Conservation (phyloP, 306 rosid genomes). For the Argentina anserina region DNA sequence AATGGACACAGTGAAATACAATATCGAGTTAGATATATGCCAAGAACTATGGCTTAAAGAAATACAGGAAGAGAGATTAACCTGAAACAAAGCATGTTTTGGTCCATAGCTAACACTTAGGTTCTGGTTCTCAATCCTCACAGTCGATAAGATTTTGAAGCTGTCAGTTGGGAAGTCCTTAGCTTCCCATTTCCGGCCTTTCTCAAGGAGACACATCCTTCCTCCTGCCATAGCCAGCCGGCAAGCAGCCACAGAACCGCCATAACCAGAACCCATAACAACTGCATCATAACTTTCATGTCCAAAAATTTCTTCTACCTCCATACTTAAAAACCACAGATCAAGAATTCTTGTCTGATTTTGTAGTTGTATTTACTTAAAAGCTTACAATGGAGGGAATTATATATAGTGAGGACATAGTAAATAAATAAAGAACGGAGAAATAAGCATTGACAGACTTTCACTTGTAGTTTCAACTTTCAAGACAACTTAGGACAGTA, state of each 20-base stretch:
- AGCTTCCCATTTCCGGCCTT: constrained; percentile 35
- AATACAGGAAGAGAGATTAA: constrained; percentile 11
- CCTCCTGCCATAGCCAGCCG: constrained; percentile 32
- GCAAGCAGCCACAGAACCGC: constrained; percentile 38
- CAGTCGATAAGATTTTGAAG: constrained; percentile 22
- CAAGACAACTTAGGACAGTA: background rate
- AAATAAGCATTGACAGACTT: background rate
- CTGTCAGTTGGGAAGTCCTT: constrained; percentile 33
- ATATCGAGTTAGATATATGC: background rate
- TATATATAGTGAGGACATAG: background rate
- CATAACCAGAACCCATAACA: constrained; percentile 39
- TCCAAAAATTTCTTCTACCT: background rate
- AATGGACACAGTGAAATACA: background rate
- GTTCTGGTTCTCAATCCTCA: constrained; percentile 27
- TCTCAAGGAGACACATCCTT: constrained; percentile 28
- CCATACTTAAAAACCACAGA: constrained; percentile 2
- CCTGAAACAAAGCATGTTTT: constrained; percentile 38
- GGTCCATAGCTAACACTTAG: constrained; percentile 36
- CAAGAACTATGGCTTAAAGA: background rate
- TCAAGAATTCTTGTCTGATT: background rate
- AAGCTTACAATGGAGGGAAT: background rate
- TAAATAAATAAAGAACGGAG: background rate
- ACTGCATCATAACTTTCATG: constrained; percentile 30
- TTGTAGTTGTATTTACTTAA: background rate
- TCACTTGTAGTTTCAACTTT: background rate